These are phyloP conservation scores for Boletus tomentosulus DNA, from an alignment of 768 basidiomycete species.

Conservation along the genomic window DNA sequence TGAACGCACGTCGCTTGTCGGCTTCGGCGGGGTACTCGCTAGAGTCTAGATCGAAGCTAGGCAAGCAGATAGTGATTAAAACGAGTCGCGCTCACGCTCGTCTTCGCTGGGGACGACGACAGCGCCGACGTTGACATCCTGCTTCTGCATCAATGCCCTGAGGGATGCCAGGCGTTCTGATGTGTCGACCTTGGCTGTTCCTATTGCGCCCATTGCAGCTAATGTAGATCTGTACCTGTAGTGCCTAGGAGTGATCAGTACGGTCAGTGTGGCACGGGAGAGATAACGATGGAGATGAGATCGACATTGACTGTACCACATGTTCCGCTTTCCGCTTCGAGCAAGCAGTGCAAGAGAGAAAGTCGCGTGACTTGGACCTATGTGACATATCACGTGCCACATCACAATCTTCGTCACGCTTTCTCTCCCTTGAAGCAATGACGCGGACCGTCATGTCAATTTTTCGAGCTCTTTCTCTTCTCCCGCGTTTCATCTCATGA, in stretches of 20 bases:
- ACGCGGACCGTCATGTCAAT: background rate
- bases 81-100: slow-evolving; percentile 58
- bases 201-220: slow-evolving; percentile 35
- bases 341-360: background rate
- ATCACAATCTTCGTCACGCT: background rate
- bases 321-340: slow-evolving; percentile 25
- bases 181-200: slow-evolving; percentile 52
- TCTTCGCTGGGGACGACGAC: slow-evolving; percentile 90
- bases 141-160: slow-evolving; percentile 64
- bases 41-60: slow-evolving; percentile 48
- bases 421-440: background rate
- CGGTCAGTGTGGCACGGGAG: slow-evolving; percentile 9
- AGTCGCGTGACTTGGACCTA: slow-evolving; percentile 5
- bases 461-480: background rate
- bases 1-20: slow-evolving; percentile 80
- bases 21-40: slow-evolving; percentile 87
- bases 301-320: slow-evolving; percentile 24
- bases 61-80: background rate
- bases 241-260: background rate
- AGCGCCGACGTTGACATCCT: slow-evolving; percentile 55
- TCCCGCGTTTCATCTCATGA: background rate
- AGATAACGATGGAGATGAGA: slow-evolving; percentile 20
- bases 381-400: background rate
- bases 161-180: slow-evolving; percentile 57
- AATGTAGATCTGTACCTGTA: slow-evolving; percentile 9